These are phyloP conservation scores for Eutrema yunnanense DNA, from an alignment of 345 rosid species.

Conservation along the genomic window DNA sequence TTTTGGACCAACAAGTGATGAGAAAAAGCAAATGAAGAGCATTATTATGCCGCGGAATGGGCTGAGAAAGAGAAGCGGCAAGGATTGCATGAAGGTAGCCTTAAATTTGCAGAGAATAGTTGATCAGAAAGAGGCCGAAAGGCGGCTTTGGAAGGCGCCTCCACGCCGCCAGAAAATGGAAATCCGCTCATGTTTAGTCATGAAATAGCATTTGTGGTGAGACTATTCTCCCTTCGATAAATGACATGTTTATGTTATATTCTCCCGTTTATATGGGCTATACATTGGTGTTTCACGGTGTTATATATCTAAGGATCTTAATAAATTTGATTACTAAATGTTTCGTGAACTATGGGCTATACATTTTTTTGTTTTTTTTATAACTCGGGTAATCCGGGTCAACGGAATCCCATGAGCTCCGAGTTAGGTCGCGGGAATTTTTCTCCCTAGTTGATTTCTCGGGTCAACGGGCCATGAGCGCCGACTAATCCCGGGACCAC, in stretches of 20 bases:
- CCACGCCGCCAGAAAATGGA: constrained; percentile 18
- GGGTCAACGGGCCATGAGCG: no score
- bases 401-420: no score
- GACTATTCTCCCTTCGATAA: background rate
- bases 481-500: no score
- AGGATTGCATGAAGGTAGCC: constrained; percentile 53
- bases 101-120: constrained; percentile 65
- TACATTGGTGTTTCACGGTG: background rate
- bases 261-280: background rate
- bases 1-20: constrained; percentile 43
- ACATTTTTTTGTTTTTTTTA: no score
- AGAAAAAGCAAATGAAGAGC: constrained; percentile 40
- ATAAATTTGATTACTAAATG: background rate
- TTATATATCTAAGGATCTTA: background rate
- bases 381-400: no score
- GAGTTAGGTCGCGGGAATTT: no score
- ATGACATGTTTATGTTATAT: background rate
- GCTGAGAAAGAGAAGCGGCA: constrained; percentile 52
- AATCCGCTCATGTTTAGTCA: constrained; percentile 47
- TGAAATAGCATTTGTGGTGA: background rate
- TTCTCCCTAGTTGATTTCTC: no score
- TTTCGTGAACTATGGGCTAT: background rate
- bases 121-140: constrained; percentile 59
- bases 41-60: constrained; percentile 55
- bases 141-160: constrained; percentile 17